These are phyloP conservation scores for Garcia nutans DNA, from an alignment of 345 rosid species.

Conservation along the genomic window DNA sequence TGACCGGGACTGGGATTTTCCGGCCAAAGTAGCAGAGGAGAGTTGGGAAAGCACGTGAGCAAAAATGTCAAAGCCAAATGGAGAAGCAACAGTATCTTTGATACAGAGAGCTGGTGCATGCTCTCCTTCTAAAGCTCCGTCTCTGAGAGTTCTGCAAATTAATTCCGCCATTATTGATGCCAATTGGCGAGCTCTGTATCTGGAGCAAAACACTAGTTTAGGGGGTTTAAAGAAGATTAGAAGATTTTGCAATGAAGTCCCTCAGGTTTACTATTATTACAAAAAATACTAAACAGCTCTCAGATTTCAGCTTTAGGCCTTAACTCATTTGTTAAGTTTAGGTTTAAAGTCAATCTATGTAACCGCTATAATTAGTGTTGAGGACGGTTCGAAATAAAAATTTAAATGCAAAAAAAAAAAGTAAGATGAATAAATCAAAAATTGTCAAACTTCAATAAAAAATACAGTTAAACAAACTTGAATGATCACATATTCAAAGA, in stretches of 20 bases:
- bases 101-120: slow-evolving; percentile 75
- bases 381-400: too few species aligned
- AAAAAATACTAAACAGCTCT: too few species aligned
- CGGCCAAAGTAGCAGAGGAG: slow-evolving; percentile 57
- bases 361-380: too few species aligned
- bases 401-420: too few species aligned
- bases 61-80: slow-evolving; percentile 68
- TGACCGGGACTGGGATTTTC: slow-evolving; percentile 75
- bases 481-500: too few species aligned
- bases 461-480: too few species aligned
- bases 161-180: slow-evolving; percentile 58
- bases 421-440: too few species aligned
- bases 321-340: too few species aligned
- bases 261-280: background rate
- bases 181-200: background rate
- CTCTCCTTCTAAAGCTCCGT: slow-evolving; percentile 81
- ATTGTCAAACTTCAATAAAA: too few species aligned
- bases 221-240: background rate
- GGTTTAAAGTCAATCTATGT: too few species aligned
- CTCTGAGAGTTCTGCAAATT: slow-evolving; percentile 70
- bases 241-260: slow-evolving; percentile 3
- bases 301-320: too few species aligned
- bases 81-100: slow-evolving; percentile 60
- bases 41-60: slow-evolving; percentile 57
- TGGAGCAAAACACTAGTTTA: slow-evolving; percentile 27